Evolutionary conservation across 2,329 filamentous ascomycete species (phyloP).

Genomic region (Neurospora crassa): DNA sequence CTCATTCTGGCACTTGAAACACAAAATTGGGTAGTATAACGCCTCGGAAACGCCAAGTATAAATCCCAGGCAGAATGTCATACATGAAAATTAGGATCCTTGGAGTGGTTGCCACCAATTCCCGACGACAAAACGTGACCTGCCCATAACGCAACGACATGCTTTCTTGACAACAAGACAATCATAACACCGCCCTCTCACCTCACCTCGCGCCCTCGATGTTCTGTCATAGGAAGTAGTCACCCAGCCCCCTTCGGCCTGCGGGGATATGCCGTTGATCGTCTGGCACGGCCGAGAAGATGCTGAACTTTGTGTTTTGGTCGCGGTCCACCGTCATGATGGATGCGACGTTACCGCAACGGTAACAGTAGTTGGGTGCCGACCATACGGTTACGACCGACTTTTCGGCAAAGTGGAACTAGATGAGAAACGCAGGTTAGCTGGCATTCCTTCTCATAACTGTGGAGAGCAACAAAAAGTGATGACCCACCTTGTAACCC

Average conservation of each 20-base stretch:
- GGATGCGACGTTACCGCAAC: slow-evolving; percentile 92
- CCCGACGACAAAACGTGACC: not conserved
- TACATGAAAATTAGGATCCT: not conserved
- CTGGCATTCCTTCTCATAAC: slow-evolving; percentile 30
- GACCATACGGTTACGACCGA: slow-evolving; percentile 98
- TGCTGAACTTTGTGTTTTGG: slow-evolving; percentile 82
- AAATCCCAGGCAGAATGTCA: not conserved
- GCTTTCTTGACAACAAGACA: not conserved
- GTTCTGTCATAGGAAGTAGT: slow-evolving; percentile 54
- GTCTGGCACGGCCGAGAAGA: slow-evolving; percentile 83
- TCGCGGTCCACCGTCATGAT: slow-evolving; percentile 88
- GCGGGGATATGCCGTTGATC: slow-evolving; percentile 72
- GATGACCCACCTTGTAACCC: slow-evolving; percentile 71
- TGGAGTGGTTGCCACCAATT: not conserved
- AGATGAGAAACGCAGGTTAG: not conserved
- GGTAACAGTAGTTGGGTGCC: slow-evolving; percentile 89
- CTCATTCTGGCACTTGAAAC: not conserved
- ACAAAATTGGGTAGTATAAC: not conserved
- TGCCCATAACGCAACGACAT: not conserved
- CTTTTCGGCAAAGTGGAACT: slow-evolving; percentile 92
- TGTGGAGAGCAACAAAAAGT: slow-evolving; percentile 29
- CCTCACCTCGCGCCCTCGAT: not conserved
- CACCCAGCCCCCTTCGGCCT: slow-evolving; percentile 55
- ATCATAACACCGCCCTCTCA: not conserved
- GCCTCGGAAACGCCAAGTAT: not conserved